phyloP scores from a whole-genome alignment of 2,329 filamentous ascomycete species.

The Pseudocercospora vitis region DNA sequence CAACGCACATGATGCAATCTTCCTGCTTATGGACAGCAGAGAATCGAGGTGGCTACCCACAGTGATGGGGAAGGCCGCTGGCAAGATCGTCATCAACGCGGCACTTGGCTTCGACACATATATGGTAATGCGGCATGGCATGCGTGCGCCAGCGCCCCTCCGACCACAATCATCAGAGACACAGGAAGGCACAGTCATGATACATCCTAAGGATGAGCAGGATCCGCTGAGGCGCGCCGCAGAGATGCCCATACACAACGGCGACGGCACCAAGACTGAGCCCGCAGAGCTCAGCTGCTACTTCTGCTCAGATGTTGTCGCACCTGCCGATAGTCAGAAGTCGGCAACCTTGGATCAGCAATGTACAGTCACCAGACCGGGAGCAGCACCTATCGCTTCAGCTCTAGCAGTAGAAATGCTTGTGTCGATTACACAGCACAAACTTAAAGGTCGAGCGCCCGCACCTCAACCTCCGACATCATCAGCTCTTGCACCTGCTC shows the following conservation, averaged over 20 bases:
- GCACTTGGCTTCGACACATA: conserved; percentile 95
- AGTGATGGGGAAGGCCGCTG: conserved; percentile 87
- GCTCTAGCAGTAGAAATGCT: conserved; percentile 87
- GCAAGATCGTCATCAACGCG: conserved; percentile 95
- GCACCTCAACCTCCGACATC: conserved; percentile 34
- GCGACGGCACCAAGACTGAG: conserved; percentile 15
- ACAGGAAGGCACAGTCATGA: conserved; percentile 26
- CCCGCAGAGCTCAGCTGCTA: conserved; percentile 81
- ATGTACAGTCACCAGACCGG: conserved; percentile 93
- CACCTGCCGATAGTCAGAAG: conserved; percentile 88
- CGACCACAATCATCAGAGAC: conserved; percentile 22
- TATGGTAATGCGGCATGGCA: conserved; percentile 93
- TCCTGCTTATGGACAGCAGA: conserved; percentile 97
- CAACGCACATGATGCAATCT: conserved; percentile 83
- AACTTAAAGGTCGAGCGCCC: conserved; percentile 43
- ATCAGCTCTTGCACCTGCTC: conserved; percentile 33
- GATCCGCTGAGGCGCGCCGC: conserved; percentile 27
- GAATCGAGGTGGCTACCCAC: conserved; percentile 95
- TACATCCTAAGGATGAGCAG: conserved; percentile 26
- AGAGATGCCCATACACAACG: conserved; percentile 20
- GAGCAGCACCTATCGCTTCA: conserved; percentile 88
- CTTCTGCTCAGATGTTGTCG: conserved; percentile 97
- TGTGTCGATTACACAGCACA: conserved; percentile 77
- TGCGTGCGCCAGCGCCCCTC: conserved; percentile 44
- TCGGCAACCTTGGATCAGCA: conserved; percentile 96